Percentiles rank a stretch among this genome's conserved stretches.
Evolutionary conservation across 2,329 filamentous ascomycete species (phyloP).

Genomic region (Parascedosporium putredinis): DNA sequence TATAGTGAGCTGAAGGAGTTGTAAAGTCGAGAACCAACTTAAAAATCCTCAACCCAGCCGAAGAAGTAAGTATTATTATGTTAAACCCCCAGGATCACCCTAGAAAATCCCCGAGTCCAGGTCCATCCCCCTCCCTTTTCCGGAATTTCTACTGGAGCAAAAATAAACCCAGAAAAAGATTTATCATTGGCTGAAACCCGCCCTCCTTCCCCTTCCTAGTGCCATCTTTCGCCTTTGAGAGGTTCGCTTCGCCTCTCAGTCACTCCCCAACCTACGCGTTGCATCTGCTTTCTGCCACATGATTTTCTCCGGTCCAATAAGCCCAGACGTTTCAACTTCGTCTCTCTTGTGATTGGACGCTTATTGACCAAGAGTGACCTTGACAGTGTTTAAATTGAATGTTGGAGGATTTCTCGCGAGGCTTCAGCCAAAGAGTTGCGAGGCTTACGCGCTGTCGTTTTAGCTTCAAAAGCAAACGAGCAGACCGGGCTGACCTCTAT

Average conservation of each 20-base stretch:
- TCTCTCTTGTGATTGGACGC: not conserved
- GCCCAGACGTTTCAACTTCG: not conserved
- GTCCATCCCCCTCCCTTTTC: not conserved
- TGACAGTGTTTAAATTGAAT: not conserved
- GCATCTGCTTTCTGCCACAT: slow-evolving; percentile 3
- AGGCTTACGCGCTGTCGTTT: no score
- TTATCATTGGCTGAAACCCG: not conserved
- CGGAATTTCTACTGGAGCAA: not conserved
- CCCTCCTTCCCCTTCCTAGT: not conserved
- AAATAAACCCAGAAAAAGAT: not conserved
- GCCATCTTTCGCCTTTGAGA: not conserved
- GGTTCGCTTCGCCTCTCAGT: not conserved
- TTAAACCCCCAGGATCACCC: no score
- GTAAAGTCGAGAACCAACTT: no score
- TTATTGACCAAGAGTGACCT: not conserved
- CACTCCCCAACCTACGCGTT: not conserved
- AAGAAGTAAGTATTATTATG: no score
- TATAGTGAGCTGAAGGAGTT: no score
- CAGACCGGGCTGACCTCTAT: no score
- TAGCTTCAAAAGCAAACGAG: no score
- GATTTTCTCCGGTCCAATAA: not conserved
- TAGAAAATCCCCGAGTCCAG: not conserved
- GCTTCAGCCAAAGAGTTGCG: no score
- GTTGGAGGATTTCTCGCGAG: not conserved
- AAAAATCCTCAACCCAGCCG: no score